phyloP scores from a whole-genome alignment of 352 stramenopile species.

The Pythium coloratum region DNA sequence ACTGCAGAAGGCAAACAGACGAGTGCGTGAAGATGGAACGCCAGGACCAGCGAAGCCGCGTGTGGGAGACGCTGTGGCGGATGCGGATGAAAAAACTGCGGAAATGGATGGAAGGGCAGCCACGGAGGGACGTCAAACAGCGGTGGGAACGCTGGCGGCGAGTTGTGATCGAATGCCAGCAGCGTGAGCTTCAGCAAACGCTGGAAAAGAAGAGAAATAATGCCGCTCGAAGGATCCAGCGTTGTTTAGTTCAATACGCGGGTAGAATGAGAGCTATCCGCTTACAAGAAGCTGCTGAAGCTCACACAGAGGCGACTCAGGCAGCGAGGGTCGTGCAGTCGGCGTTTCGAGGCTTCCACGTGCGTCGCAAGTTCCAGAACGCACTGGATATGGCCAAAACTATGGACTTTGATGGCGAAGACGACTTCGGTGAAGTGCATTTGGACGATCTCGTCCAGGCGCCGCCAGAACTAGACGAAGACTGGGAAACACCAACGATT shows the following conservation, averaged over 20 bases:
- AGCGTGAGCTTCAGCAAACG: not conserved
- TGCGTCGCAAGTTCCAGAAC: slow-evolving; percentile 64
- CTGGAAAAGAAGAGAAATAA: not conserved
- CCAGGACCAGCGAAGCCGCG: slow-evolving; percentile 17
- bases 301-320: slow-evolving; percentile 19
- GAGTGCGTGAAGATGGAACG: slow-evolving; percentile 5
- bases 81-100: slow-evolving; percentile 17
- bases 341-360: slow-evolving; percentile 65
- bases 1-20: not conserved
- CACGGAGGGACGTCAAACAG: not conserved
- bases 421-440: slow-evolving; percentile 51
- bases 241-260: not conserved
- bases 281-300: not conserved
- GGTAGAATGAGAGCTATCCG: not conserved
- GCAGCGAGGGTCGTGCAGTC: slow-evolving; percentile 63
- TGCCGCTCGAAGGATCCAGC: not conserved
- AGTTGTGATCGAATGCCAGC: not conserved
- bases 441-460: slow-evolving; percentile 56
- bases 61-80: slow-evolving; percentile 13
- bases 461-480: slow-evolving; percentile 57
- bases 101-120: not conserved
- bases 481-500: slow-evolving; percentile 56
- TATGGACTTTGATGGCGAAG: slow-evolving; percentile 25
- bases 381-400: slow-evolving; percentile 50
- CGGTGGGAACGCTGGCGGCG: not conserved